These are phyloP conservation scores for Neolentinus lepideus DNA, from an alignment of 1,284 basidiomycete species.

Conservation along the genomic window DNA sequence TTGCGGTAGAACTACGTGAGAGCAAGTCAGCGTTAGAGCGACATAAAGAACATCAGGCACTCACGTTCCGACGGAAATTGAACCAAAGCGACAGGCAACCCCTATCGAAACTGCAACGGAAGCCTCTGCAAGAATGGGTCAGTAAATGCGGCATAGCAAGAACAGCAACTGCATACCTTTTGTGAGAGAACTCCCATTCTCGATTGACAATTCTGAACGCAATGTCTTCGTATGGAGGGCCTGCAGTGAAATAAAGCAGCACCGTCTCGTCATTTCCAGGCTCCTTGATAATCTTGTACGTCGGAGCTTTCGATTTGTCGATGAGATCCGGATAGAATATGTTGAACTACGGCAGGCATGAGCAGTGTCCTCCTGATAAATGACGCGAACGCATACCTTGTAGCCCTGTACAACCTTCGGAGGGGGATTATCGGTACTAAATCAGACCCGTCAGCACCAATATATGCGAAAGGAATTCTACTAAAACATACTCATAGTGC, in stretches of 20 bases:
- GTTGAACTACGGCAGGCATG: slow-evolving; percentile 82
- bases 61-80: slow-evolving; percentile 81
- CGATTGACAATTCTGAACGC: slow-evolving; percentile 97
- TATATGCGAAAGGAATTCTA: slow-evolving; percentile 2
- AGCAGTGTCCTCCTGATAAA: too few relatives aligned
- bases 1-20: slow-evolving; percentile 64
- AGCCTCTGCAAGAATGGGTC: slow-evolving; percentile 44
- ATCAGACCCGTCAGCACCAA: slow-evolving; percentile 10
- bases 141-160: not conserved
- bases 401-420: slow-evolving; percentile 99
- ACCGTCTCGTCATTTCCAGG: slow-evolving; percentile 93
- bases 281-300: slow-evolving; percentile 90
- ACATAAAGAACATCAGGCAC: slow-evolving; percentile 24
- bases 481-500: slow-evolving; percentile 82
- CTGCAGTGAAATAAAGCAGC: slow-evolving; percentile 89
- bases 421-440: slow-evolving; percentile 89
- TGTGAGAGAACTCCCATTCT: slow-evolving; percentile 98
- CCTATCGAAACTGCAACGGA: slow-evolving; percentile 79
- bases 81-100: slow-evolving; percentile 85
- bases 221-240: slow-evolving; percentile 98
- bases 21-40: slow-evolving; percentile 4
- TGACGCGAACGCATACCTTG: slow-evolving; percentile 63
- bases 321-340: slow-evolving; percentile 96
- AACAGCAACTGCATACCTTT: slow-evolving; percentile 47
- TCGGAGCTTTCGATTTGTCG: slow-evolving; percentile 94